Evolutionary conservation across 768 basidiomycete species (phyloP).

Genomic region (Lactifluus hygrophoroides): DNA sequence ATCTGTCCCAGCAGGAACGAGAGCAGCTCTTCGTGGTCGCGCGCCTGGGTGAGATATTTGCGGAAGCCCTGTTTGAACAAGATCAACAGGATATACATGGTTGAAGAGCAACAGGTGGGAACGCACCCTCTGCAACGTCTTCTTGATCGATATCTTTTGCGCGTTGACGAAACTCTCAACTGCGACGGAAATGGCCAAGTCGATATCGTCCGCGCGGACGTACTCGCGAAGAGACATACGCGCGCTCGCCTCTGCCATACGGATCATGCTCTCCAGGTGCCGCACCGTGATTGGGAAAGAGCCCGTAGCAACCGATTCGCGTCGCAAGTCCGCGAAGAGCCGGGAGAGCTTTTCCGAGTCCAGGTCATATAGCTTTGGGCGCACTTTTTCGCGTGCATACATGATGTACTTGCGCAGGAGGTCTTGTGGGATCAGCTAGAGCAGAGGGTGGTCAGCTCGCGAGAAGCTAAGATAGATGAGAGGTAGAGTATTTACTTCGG

Average conservation of each 20-base stretch:
- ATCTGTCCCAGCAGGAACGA: conserved; percentile 91
- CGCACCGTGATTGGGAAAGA: conserved; percentile 98
- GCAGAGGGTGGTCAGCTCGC: neutral
- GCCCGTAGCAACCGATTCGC: conserved; percentile 95
- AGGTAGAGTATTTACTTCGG: conserved; percentile 55
- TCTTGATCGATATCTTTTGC: conserved; percentile 98
- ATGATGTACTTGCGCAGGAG: conserved; percentile 96
- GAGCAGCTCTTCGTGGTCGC: conserved; percentile 92
- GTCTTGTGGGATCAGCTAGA: conserved; percentile 93
- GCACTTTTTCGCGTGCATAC: conserved; percentile 91
- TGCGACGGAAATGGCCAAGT: conserved; percentile 92
- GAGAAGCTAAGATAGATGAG: neutral
- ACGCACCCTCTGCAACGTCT: conserved; percentile 87
- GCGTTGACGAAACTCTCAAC: conserved; percentile 92
- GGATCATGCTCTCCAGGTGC: conserved; percentile 97
- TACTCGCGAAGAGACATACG: conserved; percentile 98
- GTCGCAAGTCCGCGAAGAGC: conserved; percentile 91
- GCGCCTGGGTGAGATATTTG: conserved; percentile 93
- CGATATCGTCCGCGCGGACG: conserved; percentile 92
- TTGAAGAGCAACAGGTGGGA: neutral
- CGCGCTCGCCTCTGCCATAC: conserved; percentile 97
- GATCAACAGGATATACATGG: too few species aligned
- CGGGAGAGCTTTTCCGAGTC: conserved; percentile 92
- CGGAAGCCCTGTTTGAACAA: conserved; percentile 71
- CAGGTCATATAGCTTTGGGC: conserved; percentile 88